A percentile compares a stretch with the other conserved stretches of the same genome.
These are phyloP conservation scores for Aegilops speltoides DNA, from an alignment of 176 grass and related monocot species.

Conservation along the genomic window DNA sequence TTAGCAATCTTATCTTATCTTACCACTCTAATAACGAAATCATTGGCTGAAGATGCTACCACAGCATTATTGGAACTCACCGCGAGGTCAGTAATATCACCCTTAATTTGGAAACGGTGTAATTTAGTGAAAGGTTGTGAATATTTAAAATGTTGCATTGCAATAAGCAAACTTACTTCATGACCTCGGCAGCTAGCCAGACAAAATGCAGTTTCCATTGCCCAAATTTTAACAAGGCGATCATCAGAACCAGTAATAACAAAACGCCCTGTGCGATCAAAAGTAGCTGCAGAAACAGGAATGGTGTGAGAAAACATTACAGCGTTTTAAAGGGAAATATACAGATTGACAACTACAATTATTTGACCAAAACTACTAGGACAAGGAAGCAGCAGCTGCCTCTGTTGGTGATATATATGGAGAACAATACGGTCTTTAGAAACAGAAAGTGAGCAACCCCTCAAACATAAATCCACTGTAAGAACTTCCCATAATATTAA, in stretches of 20 bases:
- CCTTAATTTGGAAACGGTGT: constrained; percentile 58
- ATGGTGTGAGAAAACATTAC: constrained; percentile 11
- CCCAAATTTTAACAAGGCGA: constrained; percentile 97
- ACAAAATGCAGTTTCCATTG: constrained; percentile 96
- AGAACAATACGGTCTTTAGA: background rate
- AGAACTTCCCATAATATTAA: constrained; percentile 11
- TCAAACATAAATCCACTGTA: background rate
- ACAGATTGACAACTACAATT: background rate
- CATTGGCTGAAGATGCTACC: constrained; percentile 97
- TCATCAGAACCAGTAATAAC: constrained; percentile 98
- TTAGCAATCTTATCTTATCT: constrained; percentile 54
- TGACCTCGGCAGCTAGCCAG: constrained; percentile 91
- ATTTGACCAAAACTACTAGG: constrained; percentile 1
- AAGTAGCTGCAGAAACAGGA: constrained; percentile 62
- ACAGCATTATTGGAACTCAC: constrained; percentile 97
- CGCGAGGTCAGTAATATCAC: constrained; percentile 96
- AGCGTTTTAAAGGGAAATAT: background rate
- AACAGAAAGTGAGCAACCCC: background rate
- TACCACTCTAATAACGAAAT: constrained; percentile 97
- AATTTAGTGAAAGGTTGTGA: constrained; percentile 29
- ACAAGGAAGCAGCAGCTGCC: constrained; percentile 15
- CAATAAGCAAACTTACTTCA: constrained; percentile 68
- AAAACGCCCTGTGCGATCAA: constrained; percentile 88
- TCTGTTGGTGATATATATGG: constrained; percentile 9
- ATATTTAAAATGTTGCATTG: background rate